Conservation (phyloP, 2,329 filamentous ascomycete species). For the Macrophomina pseudophaseolina region DNA sequence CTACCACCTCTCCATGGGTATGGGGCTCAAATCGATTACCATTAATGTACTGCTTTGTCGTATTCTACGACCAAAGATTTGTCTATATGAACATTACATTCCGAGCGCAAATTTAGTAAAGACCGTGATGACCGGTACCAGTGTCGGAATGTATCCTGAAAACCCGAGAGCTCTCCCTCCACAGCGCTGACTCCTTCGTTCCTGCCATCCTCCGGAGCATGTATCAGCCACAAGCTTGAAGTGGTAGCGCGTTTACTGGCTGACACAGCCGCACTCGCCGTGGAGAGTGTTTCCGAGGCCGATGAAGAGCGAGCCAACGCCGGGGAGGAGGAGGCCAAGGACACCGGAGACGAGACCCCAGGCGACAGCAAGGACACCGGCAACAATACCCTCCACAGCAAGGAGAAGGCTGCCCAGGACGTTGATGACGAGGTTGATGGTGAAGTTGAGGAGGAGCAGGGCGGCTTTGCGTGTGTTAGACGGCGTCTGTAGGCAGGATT, state of each 20-base stretch:
- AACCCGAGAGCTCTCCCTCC: too few species aligned
- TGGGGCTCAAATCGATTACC: too few species aligned
- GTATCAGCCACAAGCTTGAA: too few species aligned
- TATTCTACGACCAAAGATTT: too few species aligned
- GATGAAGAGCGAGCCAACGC: slow-evolving; percentile 4
- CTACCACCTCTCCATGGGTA: too few species aligned
- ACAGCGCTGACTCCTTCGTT: background rate
- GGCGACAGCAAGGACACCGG: slow-evolving; percentile 9
- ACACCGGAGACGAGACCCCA: background rate
- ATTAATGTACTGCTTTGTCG: too few species aligned
- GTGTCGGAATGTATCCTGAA: too few species aligned
- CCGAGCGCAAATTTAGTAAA: too few species aligned
- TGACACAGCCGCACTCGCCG: slow-evolving; percentile 13
- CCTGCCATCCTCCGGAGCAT: background rate
- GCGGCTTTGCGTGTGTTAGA: background rate
- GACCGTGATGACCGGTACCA: background rate
- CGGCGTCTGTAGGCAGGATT: too few species aligned
- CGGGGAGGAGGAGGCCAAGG: background rate
- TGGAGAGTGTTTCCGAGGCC: slow-evolving; percentile 2
- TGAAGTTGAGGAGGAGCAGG: slow-evolving; percentile 12
- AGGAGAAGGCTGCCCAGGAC: slow-evolving; percentile 24
- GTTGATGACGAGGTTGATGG: slow-evolving; percentile 23
- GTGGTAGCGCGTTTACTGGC: background rate
- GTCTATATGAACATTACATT: too few species aligned
- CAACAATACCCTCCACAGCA: slow-evolving; percentile 11